Conservation (phyloP, 108 stramenopile genomes). For the Cyclostephanos tholiformis region DNA sequence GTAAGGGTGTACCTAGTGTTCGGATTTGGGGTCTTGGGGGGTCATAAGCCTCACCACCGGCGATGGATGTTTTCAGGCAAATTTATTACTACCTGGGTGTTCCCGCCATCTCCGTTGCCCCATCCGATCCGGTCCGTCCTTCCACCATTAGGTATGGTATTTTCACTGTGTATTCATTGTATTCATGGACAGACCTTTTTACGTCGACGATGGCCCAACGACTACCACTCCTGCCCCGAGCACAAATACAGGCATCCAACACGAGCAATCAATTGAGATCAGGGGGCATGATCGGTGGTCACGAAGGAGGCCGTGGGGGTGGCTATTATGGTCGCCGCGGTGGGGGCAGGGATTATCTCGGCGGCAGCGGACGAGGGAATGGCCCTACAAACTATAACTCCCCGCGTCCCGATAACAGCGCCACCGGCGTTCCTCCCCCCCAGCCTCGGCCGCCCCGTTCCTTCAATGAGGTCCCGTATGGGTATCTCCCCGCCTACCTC, state of each 20-base stretch:
- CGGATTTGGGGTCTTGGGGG: too few species aligned
- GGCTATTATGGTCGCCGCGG: conserved; percentile 2
- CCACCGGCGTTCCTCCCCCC: neutral
- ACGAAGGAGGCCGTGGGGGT: neutral
- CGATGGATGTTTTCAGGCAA: too few species aligned
- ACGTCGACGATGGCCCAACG: neutral
- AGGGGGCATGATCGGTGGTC: neutral
- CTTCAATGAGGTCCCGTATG: conserved; percentile 69
- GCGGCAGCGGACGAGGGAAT: conserved; percentile 2
- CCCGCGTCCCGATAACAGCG: neutral
- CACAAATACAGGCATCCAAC: neutral
- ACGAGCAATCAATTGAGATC: neutral
- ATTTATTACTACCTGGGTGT: too few species aligned
- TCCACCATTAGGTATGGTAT: too few species aligned
- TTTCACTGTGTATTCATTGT: too few species aligned
- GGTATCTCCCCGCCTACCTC: conserved; percentile 86
- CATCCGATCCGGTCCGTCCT: too few species aligned
- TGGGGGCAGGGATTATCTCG: neutral
- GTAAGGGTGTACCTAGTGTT: too few species aligned
- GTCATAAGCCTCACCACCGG: too few species aligned
- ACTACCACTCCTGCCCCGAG: neutral
- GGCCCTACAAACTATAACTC: neutral
- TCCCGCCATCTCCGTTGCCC: too few species aligned
- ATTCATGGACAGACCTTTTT: too few species aligned
- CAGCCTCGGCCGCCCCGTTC: conserved; percentile 9